These are phyloP conservation scores for Spiraea crenata DNA, from an alignment of 331 rosid genomes.

Conservation along the genomic window DNA sequence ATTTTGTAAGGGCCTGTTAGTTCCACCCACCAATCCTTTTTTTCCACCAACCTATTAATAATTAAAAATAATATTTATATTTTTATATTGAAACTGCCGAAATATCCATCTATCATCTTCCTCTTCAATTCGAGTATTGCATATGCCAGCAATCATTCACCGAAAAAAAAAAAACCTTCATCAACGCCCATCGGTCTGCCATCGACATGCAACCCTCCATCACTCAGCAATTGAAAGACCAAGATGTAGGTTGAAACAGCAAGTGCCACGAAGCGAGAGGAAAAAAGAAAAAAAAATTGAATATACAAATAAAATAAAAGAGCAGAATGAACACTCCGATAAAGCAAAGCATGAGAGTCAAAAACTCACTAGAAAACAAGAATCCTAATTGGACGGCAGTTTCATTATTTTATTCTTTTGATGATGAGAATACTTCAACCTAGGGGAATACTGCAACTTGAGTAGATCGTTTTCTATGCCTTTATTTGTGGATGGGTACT, in stretches of 20 bases:
- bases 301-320: background rate
- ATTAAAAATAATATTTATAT: too few species aligned
- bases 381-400: background rate
- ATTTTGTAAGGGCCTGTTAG: too few species aligned
- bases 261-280: slow-evolving; percentile 11
- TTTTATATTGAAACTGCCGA: too few species aligned
- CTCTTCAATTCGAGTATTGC: too few species aligned
- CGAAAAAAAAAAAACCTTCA: too few species aligned
- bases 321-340: background rate
- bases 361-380: slow-evolving; percentile 23
- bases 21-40: too few species aligned
- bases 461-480: slow-evolving; percentile 21
- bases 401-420: slow-evolving; percentile 14
- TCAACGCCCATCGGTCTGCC: too few species aligned
- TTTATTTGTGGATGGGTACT: background rate
- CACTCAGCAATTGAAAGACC: too few species aligned
- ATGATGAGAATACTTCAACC: slow-evolving; percentile 9
- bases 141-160: too few species aligned
- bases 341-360: slow-evolving; percentile 12
- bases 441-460: slow-evolving; percentile 24
- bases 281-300: background rate
- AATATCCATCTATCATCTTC: too few species aligned
- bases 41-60: too few species aligned
- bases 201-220: too few species aligned
- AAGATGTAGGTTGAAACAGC: background rate